Percentiles rank a stretch among this genome's conserved stretches.
Evolutionary conservation across 2,329 filamentous ascomycete species (phyloP).

Genomic region (Acephala macrosclerotiorum): DNA sequence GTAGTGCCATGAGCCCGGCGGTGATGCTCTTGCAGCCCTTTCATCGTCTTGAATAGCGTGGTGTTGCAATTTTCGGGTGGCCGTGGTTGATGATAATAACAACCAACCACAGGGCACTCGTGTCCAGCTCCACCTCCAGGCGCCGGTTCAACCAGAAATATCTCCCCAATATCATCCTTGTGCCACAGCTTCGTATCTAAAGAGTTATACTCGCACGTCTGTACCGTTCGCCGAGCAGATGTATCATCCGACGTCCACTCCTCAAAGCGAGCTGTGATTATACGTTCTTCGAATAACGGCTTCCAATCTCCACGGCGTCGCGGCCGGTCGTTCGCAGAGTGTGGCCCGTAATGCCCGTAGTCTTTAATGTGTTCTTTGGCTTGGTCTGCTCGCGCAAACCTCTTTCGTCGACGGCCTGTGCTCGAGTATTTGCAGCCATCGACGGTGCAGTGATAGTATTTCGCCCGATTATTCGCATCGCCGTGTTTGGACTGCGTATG

Average conservation of each 20-base stretch:
- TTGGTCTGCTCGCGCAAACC: constrained; percentile 22
- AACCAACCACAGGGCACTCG: not conserved
- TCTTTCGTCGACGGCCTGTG: constrained; percentile 14
- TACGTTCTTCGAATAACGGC: not conserved
- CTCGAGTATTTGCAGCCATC: constrained; percentile 29
- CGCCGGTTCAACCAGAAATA: not conserved
- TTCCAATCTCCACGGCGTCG: constrained; percentile 3
- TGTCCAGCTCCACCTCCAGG: not conserved
- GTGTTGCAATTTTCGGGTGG: not conserved
- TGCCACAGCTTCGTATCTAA: constrained; percentile 20
- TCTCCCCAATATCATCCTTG: constrained; percentile 14
- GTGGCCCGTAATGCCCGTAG: constrained; percentile 27
- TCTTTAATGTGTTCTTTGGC: constrained; percentile 28
- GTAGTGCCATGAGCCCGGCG: constrained; percentile 1
- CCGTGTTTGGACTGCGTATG: constrained; percentile 11
- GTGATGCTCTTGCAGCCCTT: constrained; percentile 1
- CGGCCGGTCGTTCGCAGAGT: constrained; percentile 21
- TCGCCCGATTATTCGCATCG: constrained; percentile 1
- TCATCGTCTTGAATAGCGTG: constrained; percentile 3
- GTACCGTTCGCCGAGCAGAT: not conserved
- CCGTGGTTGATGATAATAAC: not conserved
- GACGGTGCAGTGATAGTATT: constrained; percentile 27
- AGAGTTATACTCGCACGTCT: constrained; percentile 14
- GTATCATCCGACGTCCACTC: constrained; percentile 12
- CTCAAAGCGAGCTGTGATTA: constrained; percentile 15